Percentiles rank a stretch among this genome's conserved stretches.
Evolutionary conservation across 108 stramenopile genomes (phyloP).

Genomic region (Discostella pseudostelligera): DNA sequence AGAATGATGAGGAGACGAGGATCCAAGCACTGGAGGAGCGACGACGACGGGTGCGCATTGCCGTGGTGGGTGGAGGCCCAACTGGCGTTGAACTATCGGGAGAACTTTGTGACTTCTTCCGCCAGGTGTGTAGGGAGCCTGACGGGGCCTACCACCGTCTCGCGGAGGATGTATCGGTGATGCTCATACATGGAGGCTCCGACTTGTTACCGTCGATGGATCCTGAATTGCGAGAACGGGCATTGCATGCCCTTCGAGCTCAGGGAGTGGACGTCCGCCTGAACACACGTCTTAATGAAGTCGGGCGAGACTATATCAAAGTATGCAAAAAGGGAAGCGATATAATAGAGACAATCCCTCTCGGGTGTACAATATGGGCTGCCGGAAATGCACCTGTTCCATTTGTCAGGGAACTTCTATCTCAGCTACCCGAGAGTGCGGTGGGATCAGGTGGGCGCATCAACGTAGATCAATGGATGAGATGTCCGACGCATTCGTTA

Average conservation of each 20-base stretch:
- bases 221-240: slow-evolving; percentile 43
- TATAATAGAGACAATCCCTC: slow-evolving; percentile 44
- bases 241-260: slow-evolving; percentile 36
- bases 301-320: slow-evolving; percentile 42
- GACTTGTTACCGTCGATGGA: slow-evolving; percentile 68
- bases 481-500: slow-evolving; percentile 39
- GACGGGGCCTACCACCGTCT: slow-evolving; percentile 60
- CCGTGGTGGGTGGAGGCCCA: slow-evolving; percentile 52
- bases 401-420: slow-evolving; percentile 52
- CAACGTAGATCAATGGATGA: slow-evolving; percentile 65
- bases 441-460: slow-evolving; percentile 48
- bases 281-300: slow-evolving; percentile 56
- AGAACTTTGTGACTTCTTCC: slow-evolving; percentile 64
- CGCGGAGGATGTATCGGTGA: slow-evolving; percentile 43
- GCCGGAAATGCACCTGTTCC: slow-evolving; percentile 69
- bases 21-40: slow-evolving; percentile 30
- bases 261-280: slow-evolving; percentile 59
- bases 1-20: slow-evolving; percentile 18
- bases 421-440: slow-evolving; percentile 49
- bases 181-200: slow-evolving; percentile 57
- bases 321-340: slow-evolving; percentile 30
- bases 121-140: slow-evolving; percentile 35
- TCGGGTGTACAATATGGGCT: slow-evolving; percentile 59
- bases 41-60: slow-evolving; percentile 33
- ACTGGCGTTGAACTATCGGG: slow-evolving; percentile 68